A percentile compares a stretch with the other conserved stretches of the same genome.
Evolutionary conservation across 345 rosid genomes (phyloP).

Genomic region (Eutrema heterophyllum): DNA sequence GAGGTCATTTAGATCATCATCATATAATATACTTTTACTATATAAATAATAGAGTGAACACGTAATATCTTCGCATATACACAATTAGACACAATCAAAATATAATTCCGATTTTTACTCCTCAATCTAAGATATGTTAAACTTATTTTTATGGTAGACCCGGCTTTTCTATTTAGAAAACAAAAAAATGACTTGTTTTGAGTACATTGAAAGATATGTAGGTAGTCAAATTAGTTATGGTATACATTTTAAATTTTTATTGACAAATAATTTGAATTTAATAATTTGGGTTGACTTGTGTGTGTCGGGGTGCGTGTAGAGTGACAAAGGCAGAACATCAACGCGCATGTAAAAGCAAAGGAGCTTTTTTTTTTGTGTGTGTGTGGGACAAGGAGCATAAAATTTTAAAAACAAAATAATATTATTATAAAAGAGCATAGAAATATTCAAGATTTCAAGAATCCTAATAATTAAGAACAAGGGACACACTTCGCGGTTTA

Average conservation of each 20-base stretch:
- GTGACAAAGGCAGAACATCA: constrained; percentile 1
- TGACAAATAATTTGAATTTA: neutral
- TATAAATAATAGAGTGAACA: neutral
- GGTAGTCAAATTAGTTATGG: neutral
- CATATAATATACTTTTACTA: constrained; percentile 4
- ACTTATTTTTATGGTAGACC: neutral
- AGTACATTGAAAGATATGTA: neutral
- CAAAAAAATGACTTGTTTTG: neutral
- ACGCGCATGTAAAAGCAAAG: constrained; percentile 7
- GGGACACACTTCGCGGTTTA: neutral
- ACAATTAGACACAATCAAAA: neutral
- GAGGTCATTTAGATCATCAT: neutral
- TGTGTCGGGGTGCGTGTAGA: neutral
- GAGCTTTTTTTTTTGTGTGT: neutral
- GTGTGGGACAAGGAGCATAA: neutral
- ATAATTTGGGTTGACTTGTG: constrained; percentile 5
- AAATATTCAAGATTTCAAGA: neutral
- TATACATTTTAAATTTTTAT: neutral
- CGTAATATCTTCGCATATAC: neutral
- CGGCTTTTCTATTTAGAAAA: neutral
- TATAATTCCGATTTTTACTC: neutral
- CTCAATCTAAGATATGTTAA: neutral
- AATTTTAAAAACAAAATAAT: neutral
- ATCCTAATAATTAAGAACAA: neutral
- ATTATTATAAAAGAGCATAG: neutral